Evolutionary conservation across 306 rosid species (phyloP).

Genomic region (Gastrolobium bilobum): DNA sequence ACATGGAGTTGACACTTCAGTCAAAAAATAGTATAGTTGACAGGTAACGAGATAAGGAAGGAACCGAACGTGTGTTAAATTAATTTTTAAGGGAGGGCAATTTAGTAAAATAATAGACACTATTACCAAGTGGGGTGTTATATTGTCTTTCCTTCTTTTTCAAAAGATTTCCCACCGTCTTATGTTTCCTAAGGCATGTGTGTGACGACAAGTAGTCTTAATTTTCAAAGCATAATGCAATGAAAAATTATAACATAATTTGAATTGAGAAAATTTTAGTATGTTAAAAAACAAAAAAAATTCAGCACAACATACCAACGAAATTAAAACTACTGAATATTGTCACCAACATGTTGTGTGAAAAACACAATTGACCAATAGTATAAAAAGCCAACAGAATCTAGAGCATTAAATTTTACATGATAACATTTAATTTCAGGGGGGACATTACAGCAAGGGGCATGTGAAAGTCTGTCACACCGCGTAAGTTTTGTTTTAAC

Average conservation of each 20-base stretch:
- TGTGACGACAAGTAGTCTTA: background rate
- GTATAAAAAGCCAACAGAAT: slow-evolving; percentile 21
- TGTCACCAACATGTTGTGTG: slow-evolving; percentile 33
- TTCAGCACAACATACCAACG: background rate
- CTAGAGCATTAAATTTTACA: slow-evolving; percentile 31
- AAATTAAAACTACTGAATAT: slow-evolving; percentile 8
- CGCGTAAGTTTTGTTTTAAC: slow-evolving; percentile 6
- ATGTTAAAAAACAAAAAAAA: no score
- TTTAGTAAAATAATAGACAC: background rate
- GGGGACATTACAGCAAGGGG: background rate
- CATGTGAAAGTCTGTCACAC: slow-evolving; percentile 45
- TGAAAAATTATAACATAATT: background rate
- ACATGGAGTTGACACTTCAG: background rate
- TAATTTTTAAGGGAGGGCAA: background rate
- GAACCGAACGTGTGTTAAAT: slow-evolving; percentile 16
- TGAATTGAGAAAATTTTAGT: background rate
- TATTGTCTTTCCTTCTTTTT: background rate
- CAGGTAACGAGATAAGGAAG: background rate
- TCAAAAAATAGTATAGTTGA: background rate
- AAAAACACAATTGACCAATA: slow-evolving; percentile 27
- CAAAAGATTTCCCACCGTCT: background rate
- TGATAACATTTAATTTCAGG: slow-evolving; percentile 7
- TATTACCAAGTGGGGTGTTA: background rate
- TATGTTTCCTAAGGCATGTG: background rate
- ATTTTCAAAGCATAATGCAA: background rate